Base-by-base conservation (phyloP, 371 early-diverging fungal genomes). In the Spraguea lophii region DNA sequence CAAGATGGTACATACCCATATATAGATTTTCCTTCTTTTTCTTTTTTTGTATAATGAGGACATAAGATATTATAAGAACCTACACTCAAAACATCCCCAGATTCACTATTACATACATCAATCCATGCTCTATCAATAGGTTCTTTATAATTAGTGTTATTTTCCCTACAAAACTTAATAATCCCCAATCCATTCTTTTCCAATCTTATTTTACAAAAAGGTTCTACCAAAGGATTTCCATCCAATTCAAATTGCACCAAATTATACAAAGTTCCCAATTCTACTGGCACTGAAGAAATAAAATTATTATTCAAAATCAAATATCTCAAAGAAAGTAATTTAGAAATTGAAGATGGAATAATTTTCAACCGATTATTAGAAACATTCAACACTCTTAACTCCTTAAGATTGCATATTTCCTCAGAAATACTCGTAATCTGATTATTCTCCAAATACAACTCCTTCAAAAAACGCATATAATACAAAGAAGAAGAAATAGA, bases 1-100 rank as follows among this genome's bases (percentile, higher is more conserved):
- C 91, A 94, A 3, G 84, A 80, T 10, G 98, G 94, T 16, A 88
- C 84, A 73, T 91, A 94, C 46, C 82, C 81, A 70, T 86, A 88
- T n/a, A n/a, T n/a, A n/a, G n/a, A n/a, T n/a, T n/a, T n/a, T n/a
- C n/a, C n/a, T n/a, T n/a, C n/a, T 46, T 77, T 74, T 59, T 80
- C 78, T 27, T 77, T 70, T 0, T 84, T 79, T 1, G 88, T 89
- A 65, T 84, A 91, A 62, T 80, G 80, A 35, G 85, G 82, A 47
- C 81, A 81, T 19, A 97, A 75, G 45, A 84, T 85, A 66, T 97
- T 97, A 75, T 88, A 94, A 52, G 80, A 82, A 50, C 89, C 77
- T 10, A 89, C 78, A 0, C 85, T 83, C 38, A 88, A 76, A 13
- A 74, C 75, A 24, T 80, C 82, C 27, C 48, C 32, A 32, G 9